phyloP scores from a whole-genome alignment of 2,329 filamentous ascomycete species.

The Trichoderma sp. region DNA sequence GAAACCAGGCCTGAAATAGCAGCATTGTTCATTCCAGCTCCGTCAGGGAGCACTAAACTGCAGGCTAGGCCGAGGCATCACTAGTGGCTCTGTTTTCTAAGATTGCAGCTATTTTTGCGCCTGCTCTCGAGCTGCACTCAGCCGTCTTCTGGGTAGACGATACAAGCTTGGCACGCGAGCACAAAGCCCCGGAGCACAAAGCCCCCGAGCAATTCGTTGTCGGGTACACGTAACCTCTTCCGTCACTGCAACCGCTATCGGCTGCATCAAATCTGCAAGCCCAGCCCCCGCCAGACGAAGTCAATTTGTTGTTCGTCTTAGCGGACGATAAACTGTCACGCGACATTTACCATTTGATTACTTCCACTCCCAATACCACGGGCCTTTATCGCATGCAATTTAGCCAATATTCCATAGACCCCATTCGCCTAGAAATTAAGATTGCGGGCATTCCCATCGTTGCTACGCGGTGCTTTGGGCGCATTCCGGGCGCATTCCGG shows the following conservation, averaged over 20 bases:
- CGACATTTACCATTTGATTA: conserved; percentile 5
- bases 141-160: background rate
- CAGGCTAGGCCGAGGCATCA: background rate
- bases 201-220: background rate
- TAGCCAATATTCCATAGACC: conserved; percentile 8
- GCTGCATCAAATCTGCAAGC: conserved; percentile 1
- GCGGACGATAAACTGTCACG: background rate
- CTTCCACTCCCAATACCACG: conserved; percentile 3
- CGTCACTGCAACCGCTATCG: background rate
- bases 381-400: conserved; percentile 16
- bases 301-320: background rate
- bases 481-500: conserved; percentile 21
- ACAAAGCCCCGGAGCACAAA: background rate
- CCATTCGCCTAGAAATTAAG: background rate
- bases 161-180: background rate
- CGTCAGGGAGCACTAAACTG: background rate
- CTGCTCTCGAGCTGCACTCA: background rate
- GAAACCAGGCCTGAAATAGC: background rate
- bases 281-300: background rate
- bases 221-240: background rate
- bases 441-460: conserved; percentile 15
- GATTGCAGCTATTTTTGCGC: background rate
- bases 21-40: background rate
- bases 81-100: background rate
- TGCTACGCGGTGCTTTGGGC: conserved; percentile 4